phyloP scores from a whole-genome alignment of 2,329 filamentous ascomycete species.

The Cladosporium sp. region DNA sequence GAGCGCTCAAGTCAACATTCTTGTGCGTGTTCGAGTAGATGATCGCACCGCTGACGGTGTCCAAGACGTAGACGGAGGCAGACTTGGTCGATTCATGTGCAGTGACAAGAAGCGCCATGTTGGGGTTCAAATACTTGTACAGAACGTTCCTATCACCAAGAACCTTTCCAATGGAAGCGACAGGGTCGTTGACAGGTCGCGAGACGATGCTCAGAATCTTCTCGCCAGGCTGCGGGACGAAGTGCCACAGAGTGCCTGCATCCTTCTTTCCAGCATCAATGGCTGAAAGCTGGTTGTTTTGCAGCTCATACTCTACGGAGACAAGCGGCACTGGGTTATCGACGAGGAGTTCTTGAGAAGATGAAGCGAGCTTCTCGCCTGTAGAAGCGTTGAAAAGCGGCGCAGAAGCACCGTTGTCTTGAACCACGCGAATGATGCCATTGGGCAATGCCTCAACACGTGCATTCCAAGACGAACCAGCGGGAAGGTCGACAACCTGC shows the following conservation, averaged over 20 bases:
- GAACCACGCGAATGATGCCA: slow-evolving; percentile 55
- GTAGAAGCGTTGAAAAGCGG: slow-evolving; percentile 35
- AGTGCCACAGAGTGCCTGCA: slow-evolving; percentile 62
- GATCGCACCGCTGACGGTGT: slow-evolving; percentile 81
- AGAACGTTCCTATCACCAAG: slow-evolving; percentile 88
- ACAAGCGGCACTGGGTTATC: slow-evolving; percentile 22
- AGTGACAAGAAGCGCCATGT: slow-evolving; percentile 75
- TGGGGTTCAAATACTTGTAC: slow-evolving; percentile 96
- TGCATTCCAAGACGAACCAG: slow-evolving; percentile 61
- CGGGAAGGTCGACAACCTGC: slow-evolving; percentile 58
- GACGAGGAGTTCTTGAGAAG: slow-evolving; percentile 14
- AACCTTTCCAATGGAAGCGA: slow-evolving; percentile 93
- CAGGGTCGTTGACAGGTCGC: slow-evolving; percentile 74
- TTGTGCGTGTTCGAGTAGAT: slow-evolving; percentile 70
- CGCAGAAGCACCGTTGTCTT: not conserved
- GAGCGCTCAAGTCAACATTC: slow-evolving; percentile 72
- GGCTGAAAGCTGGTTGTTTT: slow-evolving; percentile 33
- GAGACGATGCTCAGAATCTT: slow-evolving; percentile 69
- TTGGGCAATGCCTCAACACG: slow-evolving; percentile 38
- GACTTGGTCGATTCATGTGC: slow-evolving; percentile 60
- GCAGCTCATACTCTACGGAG: slow-evolving; percentile 32
- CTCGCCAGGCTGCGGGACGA: slow-evolving; percentile 66
- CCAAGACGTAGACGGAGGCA: slow-evolving; percentile 76
- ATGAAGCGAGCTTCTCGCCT: slow-evolving; percentile 29
- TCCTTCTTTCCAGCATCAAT: slow-evolving; percentile 24